Base-by-base conservation (phyloP, 1,284 basidiomycete species). In the Athelia sp. region DNA sequence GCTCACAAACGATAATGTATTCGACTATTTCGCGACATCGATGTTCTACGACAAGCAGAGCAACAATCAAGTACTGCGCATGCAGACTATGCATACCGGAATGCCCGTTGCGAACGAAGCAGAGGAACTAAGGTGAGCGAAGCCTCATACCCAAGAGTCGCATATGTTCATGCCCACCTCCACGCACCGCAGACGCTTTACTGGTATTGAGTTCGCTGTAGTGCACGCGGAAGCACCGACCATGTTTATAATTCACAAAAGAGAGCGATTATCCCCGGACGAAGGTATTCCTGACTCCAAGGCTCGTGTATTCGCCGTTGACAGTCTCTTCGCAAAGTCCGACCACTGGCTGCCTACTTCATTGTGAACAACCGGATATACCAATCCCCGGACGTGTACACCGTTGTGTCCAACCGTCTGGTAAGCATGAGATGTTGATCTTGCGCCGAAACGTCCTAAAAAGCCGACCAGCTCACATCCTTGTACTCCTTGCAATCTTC, bases 21-120 rank as follows among this genome's bases (percentile, higher is more conserved):
- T 93, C 55, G 88, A 92, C 49, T 93, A 93, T 69, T 93, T 93
- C 62, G 74, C 84, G 15, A 79, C 80, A 1, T 91, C 88, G 15
- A 90, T 90, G 81, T 92, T 92, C 71, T 93, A 90, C 64, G 90
- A 93, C 69, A 89, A 90, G 63, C 83, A 89, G 66, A 91, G 89
- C 65, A 93, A 87, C 65, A 93, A 93, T 63, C 87, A 92, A 61
- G 82, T 89, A 23, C 70, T 93, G 43, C 83, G 89, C 58, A 93
- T 93, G 90, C 90, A 93, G 66, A 92, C 88, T 0, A 84, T 86
- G 69, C 84, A 88, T 59, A 85, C 85, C 0, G 88, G 85, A 19
- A 72, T 81, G 43, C 79, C 84, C 2, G 68, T 86, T 49, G 66
- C 76, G 11, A 84, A 91, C 55, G 87, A 91, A 64, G 81, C 83